phyloP scores from a whole-genome alignment of 2,329 filamentous ascomycete genomes.

The Xylogone sp. region DNA sequence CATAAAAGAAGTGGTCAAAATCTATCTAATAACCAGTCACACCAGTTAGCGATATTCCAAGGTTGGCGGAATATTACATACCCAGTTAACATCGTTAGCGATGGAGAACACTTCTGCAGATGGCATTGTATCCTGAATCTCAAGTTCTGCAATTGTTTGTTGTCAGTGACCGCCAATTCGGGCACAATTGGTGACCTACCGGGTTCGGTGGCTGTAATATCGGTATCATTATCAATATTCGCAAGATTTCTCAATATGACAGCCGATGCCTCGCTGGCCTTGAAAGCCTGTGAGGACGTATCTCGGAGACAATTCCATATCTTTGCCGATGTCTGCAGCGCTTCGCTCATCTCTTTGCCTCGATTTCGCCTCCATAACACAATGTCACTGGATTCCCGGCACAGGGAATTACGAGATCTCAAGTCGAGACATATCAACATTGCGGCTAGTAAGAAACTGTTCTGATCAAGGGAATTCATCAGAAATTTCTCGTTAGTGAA shows the following conservation, averaged over 20 bases:
- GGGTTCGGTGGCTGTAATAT: neutral
- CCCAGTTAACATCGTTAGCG: neutral
- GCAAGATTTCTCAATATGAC: slow-evolving; percentile 15
- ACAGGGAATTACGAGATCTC: slow-evolving; percentile 10
- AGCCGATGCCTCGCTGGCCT: slow-evolving; percentile 11
- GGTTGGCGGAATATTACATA: neutral
- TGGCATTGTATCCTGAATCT: no score
- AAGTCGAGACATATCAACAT: slow-evolving; percentile 52
- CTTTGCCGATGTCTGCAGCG: slow-evolving; percentile 14
- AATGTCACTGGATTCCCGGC: slow-evolving; percentile 3
- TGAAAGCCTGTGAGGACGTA: slow-evolving; percentile 8
- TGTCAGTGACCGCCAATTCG: neutral
- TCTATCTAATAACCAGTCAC: neutral
- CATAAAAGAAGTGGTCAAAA: neutral
- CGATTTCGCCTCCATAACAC: neutral
- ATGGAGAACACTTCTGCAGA: neutral
- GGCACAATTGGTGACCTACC: neutral
- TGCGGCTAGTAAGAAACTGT: slow-evolving; percentile 59
- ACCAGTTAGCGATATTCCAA: neutral
- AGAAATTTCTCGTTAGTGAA: slow-evolving; percentile 53
- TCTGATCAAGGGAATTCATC: slow-evolving; percentile 51
- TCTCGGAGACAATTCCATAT: slow-evolving; percentile 10
- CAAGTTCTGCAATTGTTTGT: no score
- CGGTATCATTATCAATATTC: neutral
- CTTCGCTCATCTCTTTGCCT: slow-evolving; percentile 5